These are phyloP conservation scores for Penicillium sp. DNA, from an alignment of 2,329 filamentous ascomycete genomes.

Conservation along the genomic window DNA sequence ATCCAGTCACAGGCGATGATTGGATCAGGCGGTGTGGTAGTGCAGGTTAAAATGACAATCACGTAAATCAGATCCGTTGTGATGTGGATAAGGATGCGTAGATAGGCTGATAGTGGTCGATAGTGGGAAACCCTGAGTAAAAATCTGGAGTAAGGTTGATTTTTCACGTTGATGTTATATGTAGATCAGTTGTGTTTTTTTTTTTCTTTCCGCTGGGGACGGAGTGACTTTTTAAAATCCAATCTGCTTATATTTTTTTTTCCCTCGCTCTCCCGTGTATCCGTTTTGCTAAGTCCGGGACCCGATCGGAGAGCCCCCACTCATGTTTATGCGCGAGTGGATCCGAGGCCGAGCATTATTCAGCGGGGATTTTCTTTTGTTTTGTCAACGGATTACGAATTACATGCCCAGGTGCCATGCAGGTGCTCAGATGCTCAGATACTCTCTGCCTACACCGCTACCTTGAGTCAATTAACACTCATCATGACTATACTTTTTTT, in stretches of 20 bases:
- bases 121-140: neutral
- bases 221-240: neutral
- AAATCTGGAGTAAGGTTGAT: neutral
- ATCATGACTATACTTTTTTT: neutral
- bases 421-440: neutral
- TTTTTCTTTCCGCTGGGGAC: neutral
- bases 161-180: neutral
- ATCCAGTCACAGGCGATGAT: slow-evolving; percentile 27
- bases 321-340: slow-evolving; percentile 3
- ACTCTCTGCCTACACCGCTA: neutral
- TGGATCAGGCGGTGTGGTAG: slow-evolving; percentile 27
- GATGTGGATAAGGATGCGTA: neutral
- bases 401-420: neutral
- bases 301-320: slow-evolving; percentile 18
- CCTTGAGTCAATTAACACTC: neutral
- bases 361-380: neutral
- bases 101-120: neutral
- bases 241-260: neutral
- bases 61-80: neutral
- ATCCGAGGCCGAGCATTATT: slow-evolving; percentile 15
- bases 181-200: neutral
- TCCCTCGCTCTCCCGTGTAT: slow-evolving; percentile 4
- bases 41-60: neutral
- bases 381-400: neutral
- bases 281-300: slow-evolving; percentile 16